These are phyloP conservation scores for Eucalyptus virginea DNA, from an alignment of 345 rosid species.

Conservation along the genomic window DNA sequence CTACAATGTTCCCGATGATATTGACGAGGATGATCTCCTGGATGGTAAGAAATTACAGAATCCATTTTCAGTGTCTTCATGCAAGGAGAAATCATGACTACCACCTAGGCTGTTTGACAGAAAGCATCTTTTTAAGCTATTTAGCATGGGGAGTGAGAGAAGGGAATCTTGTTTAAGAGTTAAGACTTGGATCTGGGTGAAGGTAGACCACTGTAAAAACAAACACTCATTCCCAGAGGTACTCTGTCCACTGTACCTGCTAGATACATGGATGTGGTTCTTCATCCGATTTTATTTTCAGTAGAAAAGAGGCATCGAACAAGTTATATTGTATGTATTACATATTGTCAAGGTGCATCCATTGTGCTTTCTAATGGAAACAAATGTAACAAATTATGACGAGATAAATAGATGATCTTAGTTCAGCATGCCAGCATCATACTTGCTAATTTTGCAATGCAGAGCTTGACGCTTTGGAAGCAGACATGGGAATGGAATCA, in stretches of 20 bases:
- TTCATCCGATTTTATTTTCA: background rate
- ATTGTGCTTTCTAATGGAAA: background rate
- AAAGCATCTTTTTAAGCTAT: background rate
- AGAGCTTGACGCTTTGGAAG: constrained; percentile 97
- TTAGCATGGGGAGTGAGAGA: background rate
- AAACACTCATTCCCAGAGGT: background rate
- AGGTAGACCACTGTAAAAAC: background rate
- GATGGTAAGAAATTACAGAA: constrained; percentile 54
- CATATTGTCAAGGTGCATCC: background rate
- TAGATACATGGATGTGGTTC: background rate
- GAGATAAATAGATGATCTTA: background rate
- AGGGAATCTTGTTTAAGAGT: background rate
- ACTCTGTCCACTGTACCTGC: background rate
- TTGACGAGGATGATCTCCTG: constrained; percentile 97
- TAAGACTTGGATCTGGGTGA: background rate
- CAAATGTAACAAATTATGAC: background rate
- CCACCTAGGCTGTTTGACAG: background rate
- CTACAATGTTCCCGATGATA: constrained; percentile 91
- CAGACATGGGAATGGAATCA: constrained; percentile 91
- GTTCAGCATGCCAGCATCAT: background rate
- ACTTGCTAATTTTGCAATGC: constrained; percentile 1
- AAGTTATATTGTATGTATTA: background rate
- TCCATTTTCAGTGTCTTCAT: background rate
- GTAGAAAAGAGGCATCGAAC: background rate
- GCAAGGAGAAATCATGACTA: background rate